Evolutionary conservation across 2,329 filamentous ascomycete genomes (phyloP).

Genomic region (Fusarium floridanum): DNA sequence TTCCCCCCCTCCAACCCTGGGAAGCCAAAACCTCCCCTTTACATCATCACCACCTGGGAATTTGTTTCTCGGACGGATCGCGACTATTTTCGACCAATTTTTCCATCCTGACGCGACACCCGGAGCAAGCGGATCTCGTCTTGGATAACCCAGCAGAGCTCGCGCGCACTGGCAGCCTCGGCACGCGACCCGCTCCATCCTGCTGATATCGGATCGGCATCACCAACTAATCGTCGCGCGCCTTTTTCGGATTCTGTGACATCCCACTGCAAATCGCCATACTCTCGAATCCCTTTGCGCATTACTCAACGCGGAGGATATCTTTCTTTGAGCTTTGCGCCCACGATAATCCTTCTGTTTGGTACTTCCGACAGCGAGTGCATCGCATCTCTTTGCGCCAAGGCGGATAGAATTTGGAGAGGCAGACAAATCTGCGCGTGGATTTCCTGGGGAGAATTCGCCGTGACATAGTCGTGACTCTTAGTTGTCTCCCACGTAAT

Average conservation of each 20-base stretch:
- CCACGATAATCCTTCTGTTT: conserved; percentile 4
- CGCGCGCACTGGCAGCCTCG: conserved; percentile 12
- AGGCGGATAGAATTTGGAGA: conserved; percentile 41
- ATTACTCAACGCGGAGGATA: not conserved
- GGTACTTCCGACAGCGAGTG: conserved; percentile 17
- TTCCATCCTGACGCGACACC: not conserved
- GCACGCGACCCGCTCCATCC: conserved; percentile 32
- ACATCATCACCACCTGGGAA: conserved; percentile 40
- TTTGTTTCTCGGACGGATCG: not conserved
- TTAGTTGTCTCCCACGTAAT: conserved; percentile 52
- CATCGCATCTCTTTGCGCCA: conserved; percentile 32
- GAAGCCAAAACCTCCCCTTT: conserved; percentile 30
- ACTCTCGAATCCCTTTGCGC: not conserved
- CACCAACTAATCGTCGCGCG: conserved; percentile 24
- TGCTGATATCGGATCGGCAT: conserved; percentile 24
- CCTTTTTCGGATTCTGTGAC: not conserved
- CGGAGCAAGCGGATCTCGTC: not conserved
- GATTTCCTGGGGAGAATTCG: conserved; percentile 42
- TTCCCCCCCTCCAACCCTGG: conserved; percentile 28
- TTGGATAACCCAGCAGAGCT: conserved; percentile 4
- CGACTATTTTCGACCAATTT: not conserved
- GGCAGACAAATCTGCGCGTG: conserved; percentile 39
- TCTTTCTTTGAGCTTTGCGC: conserved; percentile 8
- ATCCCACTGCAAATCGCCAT: not conserved
- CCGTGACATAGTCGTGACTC: conserved; percentile 52